Evolutionary conservation across 106 monocot genomes (phyloP).

Genomic region (Platanthera zijinensis): DNA sequence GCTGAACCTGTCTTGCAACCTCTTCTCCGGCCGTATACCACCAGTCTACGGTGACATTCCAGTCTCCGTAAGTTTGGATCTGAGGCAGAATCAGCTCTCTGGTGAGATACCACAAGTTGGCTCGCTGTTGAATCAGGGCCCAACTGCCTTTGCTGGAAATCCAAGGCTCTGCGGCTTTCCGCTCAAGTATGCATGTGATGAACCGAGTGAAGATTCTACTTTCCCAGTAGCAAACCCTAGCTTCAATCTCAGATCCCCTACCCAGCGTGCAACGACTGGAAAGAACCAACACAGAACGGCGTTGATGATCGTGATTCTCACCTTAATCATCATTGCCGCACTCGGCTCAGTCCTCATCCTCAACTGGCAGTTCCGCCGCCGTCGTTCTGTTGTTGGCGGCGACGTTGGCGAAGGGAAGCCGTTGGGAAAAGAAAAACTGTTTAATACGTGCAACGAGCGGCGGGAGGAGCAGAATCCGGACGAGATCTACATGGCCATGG

Average conservation of each 20-base stretch:
- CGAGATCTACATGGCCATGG: conserved; percentile 70
- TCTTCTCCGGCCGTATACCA: conserved; percentile 61
- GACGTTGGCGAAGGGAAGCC: conserved; percentile 9
- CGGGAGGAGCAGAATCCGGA: conserved; percentile 15
- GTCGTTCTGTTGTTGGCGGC: conserved; percentile 4
- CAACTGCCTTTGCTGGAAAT: conserved; percentile 76
- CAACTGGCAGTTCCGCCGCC: conserved; percentile 67
- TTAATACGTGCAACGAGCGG: conserved; percentile 14
- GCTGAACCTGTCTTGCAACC: conserved; percentile 68
- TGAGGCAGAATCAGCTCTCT: conserved; percentile 61
- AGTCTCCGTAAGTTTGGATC: conserved; percentile 70
- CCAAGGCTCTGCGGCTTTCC: conserved; percentile 78
- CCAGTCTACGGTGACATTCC: conserved; percentile 51
- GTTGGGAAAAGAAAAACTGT: conserved; percentile 13
- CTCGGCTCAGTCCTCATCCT: conserved; percentile 36
- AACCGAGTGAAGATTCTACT: conserved; percentile 8
- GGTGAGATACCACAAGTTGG: conserved; percentile 85
- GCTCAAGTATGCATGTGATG: conserved; percentile 44
- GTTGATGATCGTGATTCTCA: conserved; percentile 39
- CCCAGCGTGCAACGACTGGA: conserved; percentile 10
- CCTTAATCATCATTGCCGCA: conserved; percentile 35
- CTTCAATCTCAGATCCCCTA: conserved; percentile 20
- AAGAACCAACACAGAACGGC: conserved; percentile 18
- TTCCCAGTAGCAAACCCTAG: conserved; percentile 21
- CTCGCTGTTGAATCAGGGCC: conserved; percentile 81